Conservation (phyloP, 225 moss, liverwort and hornwort genomes). For the Neckera pumila region DNA sequence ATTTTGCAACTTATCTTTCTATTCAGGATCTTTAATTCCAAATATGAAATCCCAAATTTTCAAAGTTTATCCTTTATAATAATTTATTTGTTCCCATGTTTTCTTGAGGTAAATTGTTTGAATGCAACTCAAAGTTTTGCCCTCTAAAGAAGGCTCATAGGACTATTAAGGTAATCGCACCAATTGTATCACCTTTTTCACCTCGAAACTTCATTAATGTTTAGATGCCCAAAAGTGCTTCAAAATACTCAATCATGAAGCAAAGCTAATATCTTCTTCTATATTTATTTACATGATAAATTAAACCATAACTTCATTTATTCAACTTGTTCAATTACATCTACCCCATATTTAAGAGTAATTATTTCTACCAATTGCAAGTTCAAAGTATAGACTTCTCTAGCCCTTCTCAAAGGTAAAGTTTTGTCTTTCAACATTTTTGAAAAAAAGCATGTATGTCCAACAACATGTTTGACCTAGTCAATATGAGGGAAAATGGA, state of each 20-base stretch:
- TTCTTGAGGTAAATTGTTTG: background rate
- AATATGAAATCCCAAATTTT: background rate
- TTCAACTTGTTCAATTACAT: background rate
- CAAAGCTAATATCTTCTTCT: background rate
- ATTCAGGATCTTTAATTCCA: background rate
- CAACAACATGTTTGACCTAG: background rate
- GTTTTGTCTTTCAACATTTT: background rate
- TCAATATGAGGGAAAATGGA: background rate
- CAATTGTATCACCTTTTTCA: background rate
- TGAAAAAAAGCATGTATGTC: background rate
- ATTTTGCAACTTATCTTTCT: background rate
- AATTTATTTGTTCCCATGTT: background rate
- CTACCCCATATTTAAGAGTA: fast-evolving
- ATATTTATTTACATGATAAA: background rate
- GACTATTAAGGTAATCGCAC: background rate
- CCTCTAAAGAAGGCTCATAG: fast-evolving
- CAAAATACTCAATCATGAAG: background rate
- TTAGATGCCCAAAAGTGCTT: background rate
- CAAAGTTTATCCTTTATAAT: background rate
- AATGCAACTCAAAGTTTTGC: background rate
- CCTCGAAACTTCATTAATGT: background rate
- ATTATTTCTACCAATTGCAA: background rate
- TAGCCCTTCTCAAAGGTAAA: background rate
- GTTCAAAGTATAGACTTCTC: background rate
- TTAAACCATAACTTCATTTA: background rate